These are phyloP conservation scores for Aspergillus texensis DNA, from an alignment of 2,329 filamentous ascomycete species.

Conservation along the genomic window DNA sequence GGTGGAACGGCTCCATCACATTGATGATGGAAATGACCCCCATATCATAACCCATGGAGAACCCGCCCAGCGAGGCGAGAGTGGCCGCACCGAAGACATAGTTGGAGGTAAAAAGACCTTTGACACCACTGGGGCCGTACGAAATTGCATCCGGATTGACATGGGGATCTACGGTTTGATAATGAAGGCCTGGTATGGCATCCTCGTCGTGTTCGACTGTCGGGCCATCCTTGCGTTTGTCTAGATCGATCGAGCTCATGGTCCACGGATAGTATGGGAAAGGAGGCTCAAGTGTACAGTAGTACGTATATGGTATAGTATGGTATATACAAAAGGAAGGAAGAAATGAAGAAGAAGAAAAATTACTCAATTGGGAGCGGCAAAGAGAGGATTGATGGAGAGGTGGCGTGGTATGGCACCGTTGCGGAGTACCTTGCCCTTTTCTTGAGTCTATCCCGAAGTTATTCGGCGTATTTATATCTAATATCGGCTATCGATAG, in stretches of 20 bases:
- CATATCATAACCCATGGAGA: constrained; percentile 49
- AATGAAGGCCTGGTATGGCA: neutral
- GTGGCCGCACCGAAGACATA: constrained; percentile 46
- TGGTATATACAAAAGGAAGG: neutral
- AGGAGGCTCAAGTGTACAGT: neutral
- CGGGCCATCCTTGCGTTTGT: neutral
- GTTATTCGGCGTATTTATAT: constrained; percentile 2
- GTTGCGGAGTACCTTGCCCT: neutral
- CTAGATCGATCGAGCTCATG: neutral
- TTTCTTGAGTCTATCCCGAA: neutral
- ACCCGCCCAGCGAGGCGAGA: constrained; percentile 45
- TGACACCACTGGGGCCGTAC: constrained; percentile 34
- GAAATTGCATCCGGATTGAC: neutral
- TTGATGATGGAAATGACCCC: constrained; percentile 50
- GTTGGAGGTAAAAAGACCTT: constrained; percentile 36
- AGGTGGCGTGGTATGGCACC: neutral
- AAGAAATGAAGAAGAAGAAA: neutral
- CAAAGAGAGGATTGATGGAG: neutral
- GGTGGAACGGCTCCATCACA: constrained; percentile 50
- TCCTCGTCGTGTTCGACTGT: constrained; percentile 1
- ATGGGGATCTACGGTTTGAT: neutral
- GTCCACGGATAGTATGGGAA: neutral
- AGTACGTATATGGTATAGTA: neutral
- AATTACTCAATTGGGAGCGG: neutral
- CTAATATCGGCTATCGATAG: neutral